Evolutionary conservation across 2,329 filamentous ascomycete species (phyloP), one percentile per base, ranked within the genome.

Genomic region (Hypocrella siamensis): DNA sequence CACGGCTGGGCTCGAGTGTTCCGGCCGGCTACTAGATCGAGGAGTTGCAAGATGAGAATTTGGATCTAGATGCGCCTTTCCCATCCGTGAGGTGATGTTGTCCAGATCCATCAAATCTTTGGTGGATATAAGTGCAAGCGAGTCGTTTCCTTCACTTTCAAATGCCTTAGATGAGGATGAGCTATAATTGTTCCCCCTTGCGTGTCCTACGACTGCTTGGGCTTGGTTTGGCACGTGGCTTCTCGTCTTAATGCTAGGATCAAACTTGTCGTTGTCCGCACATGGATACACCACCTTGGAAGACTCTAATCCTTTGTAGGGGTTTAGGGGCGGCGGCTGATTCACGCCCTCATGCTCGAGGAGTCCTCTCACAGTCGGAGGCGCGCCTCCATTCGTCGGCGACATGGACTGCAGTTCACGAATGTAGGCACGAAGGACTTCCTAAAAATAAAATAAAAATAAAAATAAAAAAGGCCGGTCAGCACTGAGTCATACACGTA

Each of bases 371-470:
- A 69, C 58, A 2, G 65, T 64, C 3, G 66, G 64, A 10, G 59
- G 59, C 21, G 52, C 48, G 17, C 58, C 60, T 16, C 55, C 58
- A 25, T 57, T 56, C 10, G 53, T 45, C n/a, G 51, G 47, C 22
- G 56, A 54, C 33, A 63, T 56, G 26, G 67, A 60, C 38, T 72
- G 65, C 38, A 75, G 60, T 42, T 71, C 65, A 22, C 67, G 65
- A 26, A 76, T 72, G 42, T 76, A 75, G 15, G 70, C 68, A 38
- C 68, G 60, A 17, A 75, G 50, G 8, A 73, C 57, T 40, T 73
- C 67, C 71, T 75, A 35, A 35, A 3, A 28, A 4, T 8, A 4
- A 6, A 10, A 14, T 16, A 22, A 9, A 9, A 4, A 5, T 26
- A 19, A 32, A 22, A 12, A 22, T 22, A 22, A 12, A 22, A 7